Evolutionary conservation across 2,329 filamentous ascomycete genomes (phyloP).

Genomic region (Alternaria dauci): DNA sequence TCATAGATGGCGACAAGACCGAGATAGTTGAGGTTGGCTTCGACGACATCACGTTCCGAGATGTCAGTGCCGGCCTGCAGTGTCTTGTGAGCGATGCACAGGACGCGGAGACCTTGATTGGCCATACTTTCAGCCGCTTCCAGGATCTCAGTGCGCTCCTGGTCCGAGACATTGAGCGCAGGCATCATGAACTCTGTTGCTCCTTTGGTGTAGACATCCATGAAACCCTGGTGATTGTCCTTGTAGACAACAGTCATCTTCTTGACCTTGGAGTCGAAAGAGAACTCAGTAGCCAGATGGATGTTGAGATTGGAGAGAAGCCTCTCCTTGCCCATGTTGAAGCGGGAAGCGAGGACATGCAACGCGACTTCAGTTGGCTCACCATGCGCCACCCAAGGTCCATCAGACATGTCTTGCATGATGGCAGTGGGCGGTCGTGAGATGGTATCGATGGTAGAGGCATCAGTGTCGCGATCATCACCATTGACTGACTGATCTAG

Average conservation of each 20-base stretch:
- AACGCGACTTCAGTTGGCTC: slow-evolving; percentile 53
- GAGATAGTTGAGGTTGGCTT: slow-evolving; percentile 73
- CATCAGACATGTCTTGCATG: slow-evolving; percentile 24
- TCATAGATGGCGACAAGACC: slow-evolving; percentile 90
- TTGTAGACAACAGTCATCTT: slow-evolving; percentile 53
- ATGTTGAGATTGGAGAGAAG: slow-evolving; percentile 39
- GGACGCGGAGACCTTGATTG: slow-evolving; percentile 50
- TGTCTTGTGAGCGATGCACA: slow-evolving; percentile 50
- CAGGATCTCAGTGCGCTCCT: slow-evolving; percentile 30
- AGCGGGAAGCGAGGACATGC: slow-evolving; percentile 51
- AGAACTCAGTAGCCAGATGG: slow-evolving; percentile 49
- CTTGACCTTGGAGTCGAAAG: slow-evolving; percentile 53
- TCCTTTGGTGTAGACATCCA: slow-evolving; percentile 52
- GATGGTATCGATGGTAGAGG: slow-evolving; percentile 41
- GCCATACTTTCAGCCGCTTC: slow-evolving; percentile 44
- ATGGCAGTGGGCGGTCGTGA: slow-evolving; percentile 43
- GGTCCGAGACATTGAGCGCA: slow-evolving; percentile 40
- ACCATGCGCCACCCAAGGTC: slow-evolving; percentile 46
- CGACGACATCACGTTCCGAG: slow-evolving; percentile 67
- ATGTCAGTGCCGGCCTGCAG: slow-evolving; percentile 39
- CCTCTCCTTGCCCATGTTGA: slow-evolving; percentile 47
- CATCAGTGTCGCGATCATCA: slow-evolving; percentile 44
- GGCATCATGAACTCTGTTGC: slow-evolving; percentile 51
- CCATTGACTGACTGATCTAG: slow-evolving; percentile 33
- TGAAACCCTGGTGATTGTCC: slow-evolving; percentile 35